Conservation (phyloP, 1,284 basidiomycete genomes). For the Tilletiopsis washingtonensis region DNA sequence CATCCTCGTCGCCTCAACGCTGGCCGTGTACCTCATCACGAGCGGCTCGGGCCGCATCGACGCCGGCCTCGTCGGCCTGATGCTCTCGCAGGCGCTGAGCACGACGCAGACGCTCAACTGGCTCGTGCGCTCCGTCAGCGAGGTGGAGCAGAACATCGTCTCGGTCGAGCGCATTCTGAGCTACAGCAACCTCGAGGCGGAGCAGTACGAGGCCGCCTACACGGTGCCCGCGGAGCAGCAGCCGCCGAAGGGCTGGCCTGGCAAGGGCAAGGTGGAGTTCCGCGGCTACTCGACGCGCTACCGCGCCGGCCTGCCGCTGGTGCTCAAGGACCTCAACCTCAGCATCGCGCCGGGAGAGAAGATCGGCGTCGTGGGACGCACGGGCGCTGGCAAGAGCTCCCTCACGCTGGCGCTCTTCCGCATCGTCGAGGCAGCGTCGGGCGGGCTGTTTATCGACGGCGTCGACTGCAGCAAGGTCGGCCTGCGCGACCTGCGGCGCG, state of each 20-base stretch:
- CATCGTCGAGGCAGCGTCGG: conserved; percentile 61
- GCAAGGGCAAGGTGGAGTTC: conserved; percentile 68
- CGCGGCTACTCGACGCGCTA: conserved; percentile 74
- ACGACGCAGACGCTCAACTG: conserved; percentile 55
- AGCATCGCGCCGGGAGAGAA: conserved; percentile 63
- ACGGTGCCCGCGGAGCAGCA: conserved; percentile 10
- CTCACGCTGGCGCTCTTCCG: conserved; percentile 54
- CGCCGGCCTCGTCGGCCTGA: conserved; percentile 82
- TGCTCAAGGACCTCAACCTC: conserved; percentile 66
- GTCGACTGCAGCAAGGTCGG: conserved; percentile 76
- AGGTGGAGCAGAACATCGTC: conserved; percentile 86
- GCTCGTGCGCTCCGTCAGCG: conserved; percentile 80
- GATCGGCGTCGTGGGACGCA: conserved; percentile 61
- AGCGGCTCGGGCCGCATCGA: conserved; percentile 57
- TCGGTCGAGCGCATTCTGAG: conserved; percentile 57
- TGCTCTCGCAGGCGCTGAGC: conserved; percentile 65
- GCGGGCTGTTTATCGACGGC: conserved; percentile 73
- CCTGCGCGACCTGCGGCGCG: conserved; percentile 58
- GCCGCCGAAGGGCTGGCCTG: conserved; percentile 61
- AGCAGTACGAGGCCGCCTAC: conserved; percentile 50
- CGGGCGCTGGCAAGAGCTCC: conserved; percentile 86
- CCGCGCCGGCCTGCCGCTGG: conserved; percentile 68
- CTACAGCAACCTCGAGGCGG: conserved; percentile 74
- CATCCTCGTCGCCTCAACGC: conserved; percentile 64
- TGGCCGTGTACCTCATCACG: conserved; percentile 59